phyloP scores from a whole-genome alignment of 495 filamentous ascomycete species.

The Penicillium riverlandense region DNA sequence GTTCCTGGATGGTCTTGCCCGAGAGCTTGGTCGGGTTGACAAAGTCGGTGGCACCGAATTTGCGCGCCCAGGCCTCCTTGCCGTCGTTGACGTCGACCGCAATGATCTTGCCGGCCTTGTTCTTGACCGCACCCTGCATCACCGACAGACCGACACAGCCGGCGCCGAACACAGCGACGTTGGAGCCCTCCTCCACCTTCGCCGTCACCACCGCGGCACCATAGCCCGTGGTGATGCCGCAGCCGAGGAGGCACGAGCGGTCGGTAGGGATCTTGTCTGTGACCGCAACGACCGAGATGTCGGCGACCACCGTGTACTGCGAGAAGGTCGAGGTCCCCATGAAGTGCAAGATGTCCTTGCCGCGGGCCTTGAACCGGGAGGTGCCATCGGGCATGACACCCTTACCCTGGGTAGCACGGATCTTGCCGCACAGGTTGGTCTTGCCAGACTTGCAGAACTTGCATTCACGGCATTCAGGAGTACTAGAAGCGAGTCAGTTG shows the following conservation, averaged over 20 bases:
- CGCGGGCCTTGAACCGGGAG: constrained; percentile 88
- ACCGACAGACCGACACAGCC: constrained; percentile 94
- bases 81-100: constrained; percentile 88
- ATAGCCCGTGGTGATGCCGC: constrained; percentile 98
- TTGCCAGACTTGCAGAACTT: constrained; percentile 99
- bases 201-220: constrained; percentile 92
- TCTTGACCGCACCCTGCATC: constrained; percentile 88
- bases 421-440: constrained; percentile 99
- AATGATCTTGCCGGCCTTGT: constrained; percentile 83
- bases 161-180: constrained; percentile 90
- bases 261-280: constrained; percentile 90
- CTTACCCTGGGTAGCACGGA: constrained; percentile 89
- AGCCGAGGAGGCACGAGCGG: constrained; percentile 89
- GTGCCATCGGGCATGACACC: constrained; percentile 98
- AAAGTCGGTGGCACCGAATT: constrained; percentile 96
- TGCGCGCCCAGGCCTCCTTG: constrained; percentile 87
- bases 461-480: constrained; percentile 93
- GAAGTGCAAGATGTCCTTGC: constrained; percentile 92
- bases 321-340: constrained; percentile 99
- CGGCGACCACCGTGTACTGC: constrained; percentile 96
- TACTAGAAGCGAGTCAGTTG: constrained; percentile 44
- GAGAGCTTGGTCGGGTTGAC: constrained; percentile 83
- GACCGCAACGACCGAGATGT: constrained; percentile 95
- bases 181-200: constrained; percentile 80
- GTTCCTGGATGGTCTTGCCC: constrained; percentile 73